Conservation (phyloP, 768 basidiomycete species). For the Xerocomus spinulosus region DNA sequence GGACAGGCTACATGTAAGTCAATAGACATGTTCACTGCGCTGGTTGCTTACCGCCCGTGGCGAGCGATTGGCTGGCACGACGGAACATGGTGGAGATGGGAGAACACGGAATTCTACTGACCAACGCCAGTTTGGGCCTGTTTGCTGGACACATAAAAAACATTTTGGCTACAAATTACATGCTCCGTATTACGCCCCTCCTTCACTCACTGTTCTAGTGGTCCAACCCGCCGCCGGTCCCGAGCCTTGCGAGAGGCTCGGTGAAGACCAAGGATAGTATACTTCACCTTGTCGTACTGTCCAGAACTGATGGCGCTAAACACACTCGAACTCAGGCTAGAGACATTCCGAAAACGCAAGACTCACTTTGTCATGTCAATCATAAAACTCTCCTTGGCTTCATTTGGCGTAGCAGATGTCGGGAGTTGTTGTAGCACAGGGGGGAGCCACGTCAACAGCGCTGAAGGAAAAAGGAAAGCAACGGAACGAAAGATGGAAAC, state of each 20-base stretch:
- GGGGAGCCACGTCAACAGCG: constrained; percentile 70
- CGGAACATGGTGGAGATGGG: constrained; percentile 43
- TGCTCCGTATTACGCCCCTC: constrained; percentile 2
- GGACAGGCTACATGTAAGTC: neutral
- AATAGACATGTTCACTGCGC: neutral
- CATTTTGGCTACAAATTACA: constrained; percentile 15
- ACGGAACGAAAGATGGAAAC: constrained; percentile 75
- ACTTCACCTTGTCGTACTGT: constrained; percentile 79
- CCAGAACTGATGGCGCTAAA: constrained; percentile 58
- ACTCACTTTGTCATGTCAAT: constrained; percentile 71
- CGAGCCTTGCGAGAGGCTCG: constrained; percentile 71
- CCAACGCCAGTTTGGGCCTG: constrained; percentile 25
- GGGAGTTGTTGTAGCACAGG: constrained; percentile 69
- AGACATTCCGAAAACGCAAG: neutral
- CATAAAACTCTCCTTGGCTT: constrained; percentile 69
- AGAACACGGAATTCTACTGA: constrained; percentile 4
- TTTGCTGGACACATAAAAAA: constrained; percentile 21
- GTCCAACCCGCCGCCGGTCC: constrained; percentile 47
- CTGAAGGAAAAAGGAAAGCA: constrained; percentile 59
- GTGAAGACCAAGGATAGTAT: constrained; percentile 65
- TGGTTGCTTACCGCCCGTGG: constrained; percentile 43
- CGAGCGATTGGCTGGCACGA: constrained; percentile 55
- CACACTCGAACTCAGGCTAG: constrained; percentile 1
- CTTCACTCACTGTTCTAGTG: constrained; percentile 26
- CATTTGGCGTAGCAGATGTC: constrained; percentile 50